Conservation (phyloP, 2,329 filamentous ascomycete species). For the Nannizziopsis barbatae region DNA sequence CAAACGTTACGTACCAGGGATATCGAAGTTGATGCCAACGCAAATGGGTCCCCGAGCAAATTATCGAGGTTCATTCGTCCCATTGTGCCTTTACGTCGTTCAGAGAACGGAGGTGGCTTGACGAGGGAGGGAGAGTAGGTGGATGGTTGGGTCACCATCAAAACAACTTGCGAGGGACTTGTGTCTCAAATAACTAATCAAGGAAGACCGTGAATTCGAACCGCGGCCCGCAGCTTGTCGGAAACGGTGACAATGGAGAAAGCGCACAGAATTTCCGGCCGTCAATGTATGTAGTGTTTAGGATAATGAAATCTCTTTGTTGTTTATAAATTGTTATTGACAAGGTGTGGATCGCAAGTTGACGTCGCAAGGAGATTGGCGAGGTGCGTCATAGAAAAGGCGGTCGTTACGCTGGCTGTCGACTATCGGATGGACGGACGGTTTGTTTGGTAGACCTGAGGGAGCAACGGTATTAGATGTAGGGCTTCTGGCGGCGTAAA, state of each 20-base stretch:
- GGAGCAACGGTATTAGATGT: too few relatives aligned
- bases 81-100: slow-evolving; percentile 39
- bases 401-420: background rate
- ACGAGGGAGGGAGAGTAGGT: slow-evolving; percentile 17
- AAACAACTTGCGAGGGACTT: slow-evolving; percentile 7
- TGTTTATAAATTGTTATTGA: background rate
- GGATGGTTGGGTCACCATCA: slow-evolving; percentile 20
- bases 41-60: slow-evolving; percentile 92
- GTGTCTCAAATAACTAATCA: background rate
- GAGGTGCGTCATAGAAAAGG: slow-evolving; percentile 5
- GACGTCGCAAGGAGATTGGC: background rate
- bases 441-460: too few relatives aligned
- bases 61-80: slow-evolving; percentile 65
- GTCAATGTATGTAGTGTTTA: too few relatives aligned
- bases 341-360: slow-evolving; percentile 1
- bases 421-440: background rate
- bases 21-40: slow-evolving; percentile 87
- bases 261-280: too few relatives aligned
- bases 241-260: too few relatives aligned
- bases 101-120: slow-evolving; percentile 18
- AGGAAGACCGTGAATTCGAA: background rate
- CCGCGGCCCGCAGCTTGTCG: too few relatives aligned
- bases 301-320: too few relatives aligned
- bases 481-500: background rate
- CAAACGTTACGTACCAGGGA: slow-evolving; percentile 55